Evolutionary conservation across 352 stramenopile species (phyloP).

Genomic region (Phytophthora citrophthora): DNA sequence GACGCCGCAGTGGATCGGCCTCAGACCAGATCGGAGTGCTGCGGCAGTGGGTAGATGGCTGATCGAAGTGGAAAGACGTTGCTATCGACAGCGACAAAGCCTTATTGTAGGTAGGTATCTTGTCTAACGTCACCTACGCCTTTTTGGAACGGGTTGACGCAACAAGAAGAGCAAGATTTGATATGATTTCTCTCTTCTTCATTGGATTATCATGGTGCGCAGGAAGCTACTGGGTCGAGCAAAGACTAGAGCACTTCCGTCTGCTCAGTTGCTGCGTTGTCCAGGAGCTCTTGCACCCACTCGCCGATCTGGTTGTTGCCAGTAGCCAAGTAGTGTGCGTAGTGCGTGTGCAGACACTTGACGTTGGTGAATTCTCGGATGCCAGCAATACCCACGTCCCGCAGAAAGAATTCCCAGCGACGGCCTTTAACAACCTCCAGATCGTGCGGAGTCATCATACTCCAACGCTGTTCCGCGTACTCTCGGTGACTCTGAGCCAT

Average conservation of each 20-base stretch:
- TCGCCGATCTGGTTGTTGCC: constrained; percentile 60
- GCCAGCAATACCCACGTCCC: constrained; percentile 63
- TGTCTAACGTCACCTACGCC: constrained; percentile 10
- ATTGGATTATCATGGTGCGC: background rate
- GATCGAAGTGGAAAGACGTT: background rate
- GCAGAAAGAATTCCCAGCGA: constrained; percentile 50
- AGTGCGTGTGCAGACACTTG: constrained; percentile 81
- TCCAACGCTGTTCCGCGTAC: constrained; percentile 58
- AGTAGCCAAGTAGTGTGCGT: constrained; percentile 67
- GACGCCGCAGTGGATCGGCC: constrained; percentile 33
- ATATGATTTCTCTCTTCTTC: constrained; percentile 14
- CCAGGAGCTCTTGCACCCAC: constrained; percentile 71
- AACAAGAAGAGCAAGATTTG: constrained; percentile 32
- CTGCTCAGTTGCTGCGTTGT: constrained; percentile 11
- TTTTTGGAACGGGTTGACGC: constrained; percentile 2
- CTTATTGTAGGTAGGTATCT: constrained; percentile 23
- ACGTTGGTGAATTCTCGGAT: constrained; percentile 63
- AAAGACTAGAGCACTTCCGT: constrained; percentile 29
- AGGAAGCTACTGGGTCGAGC: no score
- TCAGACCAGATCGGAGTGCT: constrained; percentile 46
- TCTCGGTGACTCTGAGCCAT: constrained; percentile 54
- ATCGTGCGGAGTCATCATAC: constrained; percentile 53
- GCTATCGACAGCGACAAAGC: background rate
- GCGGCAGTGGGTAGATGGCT: constrained; percentile 25
- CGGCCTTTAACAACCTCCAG: constrained; percentile 42